Percentiles rank a stretch among this genome's conserved stretches.
Evolutionary conservation across 208 protist species (phyloP).

Genomic region (Endotrypanum monterogeii): DNA sequence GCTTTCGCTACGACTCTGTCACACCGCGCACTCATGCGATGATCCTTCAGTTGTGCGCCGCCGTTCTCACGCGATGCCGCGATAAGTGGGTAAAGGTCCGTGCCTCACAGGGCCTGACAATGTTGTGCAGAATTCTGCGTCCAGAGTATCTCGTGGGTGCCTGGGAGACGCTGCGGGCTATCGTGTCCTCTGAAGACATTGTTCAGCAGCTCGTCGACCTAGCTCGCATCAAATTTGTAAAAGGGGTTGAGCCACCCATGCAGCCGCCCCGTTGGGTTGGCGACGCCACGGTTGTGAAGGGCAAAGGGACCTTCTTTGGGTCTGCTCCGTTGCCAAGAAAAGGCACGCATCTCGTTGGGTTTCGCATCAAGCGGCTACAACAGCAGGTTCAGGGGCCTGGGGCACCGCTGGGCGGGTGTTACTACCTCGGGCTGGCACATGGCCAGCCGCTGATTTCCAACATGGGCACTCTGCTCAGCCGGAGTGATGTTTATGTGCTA

Average conservation of each 20-base stretch:
- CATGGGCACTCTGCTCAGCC: conserved; percentile 72
- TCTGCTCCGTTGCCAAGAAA: conserved; percentile 56
- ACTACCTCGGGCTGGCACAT: conserved; percentile 84
- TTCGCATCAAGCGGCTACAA: conserved; percentile 72
- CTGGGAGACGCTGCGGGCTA: conserved; percentile 31
- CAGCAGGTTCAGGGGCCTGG: conserved; percentile 65
- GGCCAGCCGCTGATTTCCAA: conserved; percentile 68
- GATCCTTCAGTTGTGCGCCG: conserved; percentile 76
- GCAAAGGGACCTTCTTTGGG: conserved; percentile 82
- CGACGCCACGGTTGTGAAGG: conserved; percentile 53
- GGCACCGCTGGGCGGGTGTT: conserved; percentile 83
- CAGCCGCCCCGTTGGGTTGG: conserved; percentile 63
- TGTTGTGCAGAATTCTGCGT: conserved; percentile 56
- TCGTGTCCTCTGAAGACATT: conserved; percentile 47
- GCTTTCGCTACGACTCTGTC: conserved; percentile 76
- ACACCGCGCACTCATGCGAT: conserved; percentile 60
- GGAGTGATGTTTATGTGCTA: conserved; percentile 82
- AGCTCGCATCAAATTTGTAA: conserved; percentile 46
- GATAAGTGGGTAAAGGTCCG: conserved; percentile 71
- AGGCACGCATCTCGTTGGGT: conserved; percentile 79
- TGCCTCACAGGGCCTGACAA: conserved; percentile 63
- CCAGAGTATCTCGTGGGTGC: conserved; percentile 59
- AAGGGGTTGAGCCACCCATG: conserved; percentile 28
- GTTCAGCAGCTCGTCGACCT: conserved; percentile 70
- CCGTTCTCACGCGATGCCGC: conserved; percentile 52